Evolutionary conservation across 129 eudicot genomes (phyloP), one percentile per base, ranked within the genome.

Genomic region (Smallanthus sonchifolius): DNA sequence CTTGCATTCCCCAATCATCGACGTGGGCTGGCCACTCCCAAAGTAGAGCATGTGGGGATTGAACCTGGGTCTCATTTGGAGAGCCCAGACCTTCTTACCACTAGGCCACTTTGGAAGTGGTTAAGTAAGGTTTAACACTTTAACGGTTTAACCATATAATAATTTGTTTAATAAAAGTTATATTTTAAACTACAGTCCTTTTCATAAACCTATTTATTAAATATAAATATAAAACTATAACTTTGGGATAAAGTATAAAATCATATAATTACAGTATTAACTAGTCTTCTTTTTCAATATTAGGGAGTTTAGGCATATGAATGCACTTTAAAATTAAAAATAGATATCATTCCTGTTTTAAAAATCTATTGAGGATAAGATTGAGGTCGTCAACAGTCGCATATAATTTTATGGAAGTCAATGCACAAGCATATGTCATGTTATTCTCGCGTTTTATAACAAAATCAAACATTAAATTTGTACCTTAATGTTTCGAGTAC

Each of bases 381-480:
- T 39, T 65, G 38, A 76, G 57, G 47, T 16, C 19, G 20, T 32
- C 59, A 40, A 34, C 16, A 59, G 19, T 13, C 32, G 14, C 32
- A 57, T 72, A 6, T 20, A 65, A 63, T 75, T 45, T 35, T 19
- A 49, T 36, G 19, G 0, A 49, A 65, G 73, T 65, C 73, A 65
- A 52, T 38, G 64, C 55, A 45, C 65, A 61, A 10, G 24, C 32
- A 6, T 66, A 75, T 24, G 80, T 38, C 80, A 67, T 67, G 45
- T 65, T 67, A 30, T 75, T 65, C 35, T 66, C 64, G 38, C 74
- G 8, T 75, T 65, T 48, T 65, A 20, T 51, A 49, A 7, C 10
- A 38, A 66, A 45, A 74, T 67, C 67, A 76, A 76, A 68, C 48
- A 67, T 48, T 48, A 11, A 37, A 75, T 9, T 24, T 65, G 43